These are phyloP conservation scores for Solanum bulbocastanum DNA, from an alignment of 257 asterid genomes.

Conservation along the genomic window DNA sequence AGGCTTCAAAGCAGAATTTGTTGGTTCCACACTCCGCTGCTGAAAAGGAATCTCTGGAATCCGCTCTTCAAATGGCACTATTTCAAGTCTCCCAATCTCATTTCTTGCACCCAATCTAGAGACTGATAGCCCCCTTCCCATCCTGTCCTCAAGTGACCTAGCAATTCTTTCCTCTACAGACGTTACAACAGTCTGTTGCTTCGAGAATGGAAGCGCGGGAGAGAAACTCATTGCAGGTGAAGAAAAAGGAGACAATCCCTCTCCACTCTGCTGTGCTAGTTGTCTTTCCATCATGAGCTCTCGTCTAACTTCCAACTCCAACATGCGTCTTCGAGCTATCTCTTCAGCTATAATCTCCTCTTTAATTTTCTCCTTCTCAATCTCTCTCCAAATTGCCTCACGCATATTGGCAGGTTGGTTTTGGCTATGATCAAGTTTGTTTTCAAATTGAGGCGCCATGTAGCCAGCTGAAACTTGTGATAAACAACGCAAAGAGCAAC, in stretches of 20 bases:
- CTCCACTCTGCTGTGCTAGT: slow-evolving; percentile 17
- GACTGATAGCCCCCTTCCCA: neutral
- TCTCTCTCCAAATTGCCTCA: slow-evolving; percentile 21
- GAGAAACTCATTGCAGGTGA: slow-evolving; percentile 7
- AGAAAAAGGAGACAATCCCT: slow-evolving; percentile 9
- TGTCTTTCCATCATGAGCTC: slow-evolving; percentile 46
- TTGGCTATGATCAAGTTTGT: neutral
- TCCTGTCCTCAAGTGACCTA: slow-evolving; percentile 8
- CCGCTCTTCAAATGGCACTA: slow-evolving; percentile 23
- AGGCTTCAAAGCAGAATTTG: slow-evolving; percentile 13
- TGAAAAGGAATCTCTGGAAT: slow-evolving; percentile 4
- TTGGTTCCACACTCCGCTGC: slow-evolving; percentile 9
- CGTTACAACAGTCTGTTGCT: slow-evolving; percentile 14
- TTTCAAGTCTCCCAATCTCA: slow-evolving; percentile 12
- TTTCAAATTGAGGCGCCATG: neutral
- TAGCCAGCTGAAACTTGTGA: slow-evolving; percentile 24
- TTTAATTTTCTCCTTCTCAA: slow-evolving; percentile 39
- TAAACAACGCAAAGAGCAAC: neutral
- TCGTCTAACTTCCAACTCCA: slow-evolving; percentile 57
- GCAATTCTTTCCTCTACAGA: slow-evolving; percentile 22
- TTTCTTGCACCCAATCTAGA: slow-evolving; percentile 9
- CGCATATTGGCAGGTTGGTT: slow-evolving; percentile 8
- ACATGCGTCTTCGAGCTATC: slow-evolving; percentile 29
- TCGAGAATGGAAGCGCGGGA: slow-evolving; percentile 1
- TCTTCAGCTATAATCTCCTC: slow-evolving; percentile 46